These are phyloP conservation scores for Fusarium cicatricum DNA, from an alignment of 2,329 filamentous ascomycete genomes.

Conservation along the genomic window DNA sequence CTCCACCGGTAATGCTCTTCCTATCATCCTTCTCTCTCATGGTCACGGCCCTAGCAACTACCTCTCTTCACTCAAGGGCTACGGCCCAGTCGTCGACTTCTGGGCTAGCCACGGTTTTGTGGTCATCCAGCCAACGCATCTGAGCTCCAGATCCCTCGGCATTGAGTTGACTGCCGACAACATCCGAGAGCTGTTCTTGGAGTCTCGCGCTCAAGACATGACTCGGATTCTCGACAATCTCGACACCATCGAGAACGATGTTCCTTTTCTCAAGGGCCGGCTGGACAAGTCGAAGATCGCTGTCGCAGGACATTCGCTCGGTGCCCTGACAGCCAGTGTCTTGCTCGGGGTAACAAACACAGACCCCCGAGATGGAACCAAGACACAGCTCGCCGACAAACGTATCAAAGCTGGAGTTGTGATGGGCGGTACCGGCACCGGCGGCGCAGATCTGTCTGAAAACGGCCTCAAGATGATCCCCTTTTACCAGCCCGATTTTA, in stretches of 20 bases:
- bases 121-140: constrained; percentile 41
- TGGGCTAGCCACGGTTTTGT: constrained; percentile 42
- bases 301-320: constrained; percentile 40
- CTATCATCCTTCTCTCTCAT: constrained; percentile 41
- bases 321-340: constrained; percentile 25
- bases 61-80: constrained; percentile 39
- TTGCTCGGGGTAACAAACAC: constrained; percentile 36
- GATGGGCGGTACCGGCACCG: constrained; percentile 32
- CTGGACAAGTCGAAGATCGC: constrained; percentile 37
- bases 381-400: constrained; percentile 15
- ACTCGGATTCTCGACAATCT: constrained; percentile 35
- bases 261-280: constrained; percentile 34
- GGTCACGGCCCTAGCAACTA: constrained; percentile 41
- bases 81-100: constrained; percentile 38
- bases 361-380: constrained; percentile 30
- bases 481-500: constrained; percentile 32
- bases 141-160: constrained; percentile 33
- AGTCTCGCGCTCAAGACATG: constrained; percentile 36
- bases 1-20: constrained; percentile 18
- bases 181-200: constrained; percentile 31
- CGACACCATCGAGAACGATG: constrained; percentile 32
- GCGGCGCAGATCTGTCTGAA: constrained; percentile 23
- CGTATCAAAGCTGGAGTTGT: constrained; percentile 41
- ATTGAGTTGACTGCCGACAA: constrained; percentile 5
- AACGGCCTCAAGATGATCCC: constrained; percentile 26